Base-by-base conservation (phyloP, 2,329 filamentous ascomycete species). In the Hymenotorrendiella dingleyae region DNA sequence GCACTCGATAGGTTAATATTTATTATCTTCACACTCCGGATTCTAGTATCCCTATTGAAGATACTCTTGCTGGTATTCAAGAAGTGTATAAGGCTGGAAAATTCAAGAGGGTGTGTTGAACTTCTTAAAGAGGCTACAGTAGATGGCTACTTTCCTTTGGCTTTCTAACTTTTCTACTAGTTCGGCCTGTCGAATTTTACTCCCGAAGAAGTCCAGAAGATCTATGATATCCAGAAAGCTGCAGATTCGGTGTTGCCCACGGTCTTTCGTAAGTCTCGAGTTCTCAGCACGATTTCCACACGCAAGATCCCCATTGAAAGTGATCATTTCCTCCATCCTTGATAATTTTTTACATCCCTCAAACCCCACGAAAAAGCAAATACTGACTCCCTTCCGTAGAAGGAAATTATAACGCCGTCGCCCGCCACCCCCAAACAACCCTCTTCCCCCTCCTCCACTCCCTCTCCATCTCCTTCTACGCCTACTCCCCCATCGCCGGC, bases 1-100 rank as follows among this genome's bases (percentile, higher is more conserved):
- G n/a, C n/a, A n/a, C n/a, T n/a, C n/a, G n/a, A n/a, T 35, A 54
- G 52, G 76, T 91, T 10, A 86, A 93, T 62, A 84, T 86, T 48
- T 81, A 82, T 60, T 66, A 62, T 36, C 49, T 66, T 17, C 64
- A 67, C 33, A 38, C 54, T 1, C 62, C 64, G 3, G 62, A 65
- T 43, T 54, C 53, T 23, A 34, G 14, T 4, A 54, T 50, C 2
- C 59, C 64, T 2, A 49, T 67, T n/a, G 55, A 60, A 26, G 56
- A 62, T 23, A 59, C 59, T 4, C 51, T 65, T 4, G 39, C 48
- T 11, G 62, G 48, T 2, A 59, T 67, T 26, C 54, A 61, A 28
- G 53, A 60, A 20, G 28, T 64, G 4, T 58, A 66, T 48, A 29
- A 45, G 3, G 47, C 45, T 1, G 62, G 62, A 4, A 62, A 58